Conservation (phyloP, 805 yeast species). For the Teunomyces panamensis region DNA sequence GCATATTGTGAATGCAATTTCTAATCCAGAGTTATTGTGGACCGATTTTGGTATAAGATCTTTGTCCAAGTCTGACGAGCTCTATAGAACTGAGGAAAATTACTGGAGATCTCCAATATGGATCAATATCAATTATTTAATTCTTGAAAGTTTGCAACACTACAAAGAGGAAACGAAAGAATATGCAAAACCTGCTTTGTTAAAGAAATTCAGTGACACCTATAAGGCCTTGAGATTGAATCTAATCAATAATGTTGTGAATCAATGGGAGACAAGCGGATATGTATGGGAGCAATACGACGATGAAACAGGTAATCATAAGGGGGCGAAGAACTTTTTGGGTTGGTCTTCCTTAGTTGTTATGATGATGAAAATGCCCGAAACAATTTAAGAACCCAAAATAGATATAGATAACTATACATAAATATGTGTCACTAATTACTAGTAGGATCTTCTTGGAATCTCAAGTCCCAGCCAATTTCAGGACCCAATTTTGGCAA, state of each 20-base stretch:
- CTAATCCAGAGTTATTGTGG: constrained; percentile 76
- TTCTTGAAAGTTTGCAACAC: constrained; percentile 63
- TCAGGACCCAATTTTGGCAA: constrained; percentile 85
- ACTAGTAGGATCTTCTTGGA: constrained; percentile 53
- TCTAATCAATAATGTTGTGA: constrained; percentile 62
- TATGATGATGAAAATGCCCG: constrained; percentile 82
- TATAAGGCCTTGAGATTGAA: constrained; percentile 63
- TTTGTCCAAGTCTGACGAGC: constrained; percentile 61
- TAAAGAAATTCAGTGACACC: constrained; percentile 32
- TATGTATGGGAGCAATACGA: constrained; percentile 91
- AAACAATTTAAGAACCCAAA: constrained; percentile 15
- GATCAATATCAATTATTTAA: constrained; percentile 85
- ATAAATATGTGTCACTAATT: constrained; percentile 4
- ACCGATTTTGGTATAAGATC: constrained; percentile 78
- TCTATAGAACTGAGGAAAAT: constrained; percentile 77
- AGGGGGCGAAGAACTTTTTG: constrained; percentile 83
- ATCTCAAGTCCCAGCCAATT: constrained; percentile 96
- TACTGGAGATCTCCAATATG: constrained; percentile 97
- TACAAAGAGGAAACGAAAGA: constrained; percentile 42
- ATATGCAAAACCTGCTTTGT: constrained; percentile 31
- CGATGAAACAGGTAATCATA: constrained; percentile 68
- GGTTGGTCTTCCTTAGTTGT: constrained; percentile 93
- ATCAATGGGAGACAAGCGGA: constrained; percentile 74
- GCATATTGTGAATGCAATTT: constrained; percentile 53
- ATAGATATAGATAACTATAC: not conserved